A percentile compares a stretch with the other conserved stretches of the same genome.
These are phyloP conservation scores for Pisolithus microcarpus DNA, from an alignment of 768 basidiomycete species.

Conservation along the genomic window DNA sequence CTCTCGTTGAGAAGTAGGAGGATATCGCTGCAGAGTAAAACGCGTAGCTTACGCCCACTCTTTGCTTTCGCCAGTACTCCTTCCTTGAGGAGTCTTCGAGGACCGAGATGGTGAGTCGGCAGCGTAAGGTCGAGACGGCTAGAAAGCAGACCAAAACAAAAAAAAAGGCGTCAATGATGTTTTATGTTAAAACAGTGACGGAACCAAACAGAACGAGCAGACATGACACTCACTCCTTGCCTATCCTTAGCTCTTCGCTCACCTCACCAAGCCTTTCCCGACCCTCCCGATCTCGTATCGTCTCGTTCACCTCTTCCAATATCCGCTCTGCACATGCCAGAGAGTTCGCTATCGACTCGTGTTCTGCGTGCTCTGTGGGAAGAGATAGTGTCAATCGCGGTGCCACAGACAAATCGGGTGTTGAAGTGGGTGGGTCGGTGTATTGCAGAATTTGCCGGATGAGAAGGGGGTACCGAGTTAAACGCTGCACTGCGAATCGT, in stretches of 20 bases:
- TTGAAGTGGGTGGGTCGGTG: conserved; percentile 46
- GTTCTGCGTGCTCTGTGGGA: conserved; percentile 38
- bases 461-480: conserved; percentile 89
- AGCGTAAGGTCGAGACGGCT: too few species aligned
- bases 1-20: too few species aligned
- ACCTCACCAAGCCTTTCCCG: conserved; percentile 65
- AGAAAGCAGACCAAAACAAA: too few species aligned
- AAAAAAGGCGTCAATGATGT: too few species aligned
- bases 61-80: too few species aligned
- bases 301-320: conserved; percentile 79
- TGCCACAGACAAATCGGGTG: conserved; percentile 1
- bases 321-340: conserved; percentile 64
- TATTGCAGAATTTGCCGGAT: conserved; percentile 81
- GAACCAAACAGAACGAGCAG: too few species aligned
- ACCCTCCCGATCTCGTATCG: conserved; percentile 79
- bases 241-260: conserved; percentile 81
- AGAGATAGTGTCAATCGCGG: conserved; percentile 1
- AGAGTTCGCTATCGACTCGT: conserved; percentile 44
- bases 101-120: too few species aligned
- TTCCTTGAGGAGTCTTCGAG: too few species aligned
- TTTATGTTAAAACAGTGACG: too few species aligned
- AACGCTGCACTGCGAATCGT: conserved; percentile 71
- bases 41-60: too few species aligned
- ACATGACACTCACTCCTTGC: conserved; percentile 56
- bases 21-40: too few species aligned